Evolutionary conservation across 2,329 filamentous ascomycete species (phyloP).

Genomic region (Microsporum audouinii): DNA sequence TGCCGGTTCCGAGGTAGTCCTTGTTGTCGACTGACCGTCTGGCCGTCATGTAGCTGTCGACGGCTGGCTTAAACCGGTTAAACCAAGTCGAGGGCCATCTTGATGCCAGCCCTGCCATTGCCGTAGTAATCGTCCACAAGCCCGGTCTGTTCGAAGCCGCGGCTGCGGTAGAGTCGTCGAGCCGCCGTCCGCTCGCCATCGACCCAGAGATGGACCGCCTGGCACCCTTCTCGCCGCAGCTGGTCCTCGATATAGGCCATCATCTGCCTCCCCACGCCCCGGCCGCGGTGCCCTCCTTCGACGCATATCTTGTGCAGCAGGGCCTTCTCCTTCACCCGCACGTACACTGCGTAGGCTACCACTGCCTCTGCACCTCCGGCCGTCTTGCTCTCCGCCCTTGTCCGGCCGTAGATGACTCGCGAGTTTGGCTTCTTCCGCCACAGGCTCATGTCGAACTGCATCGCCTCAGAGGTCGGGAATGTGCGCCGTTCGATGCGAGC

Average conservation of each 20-base stretch:
- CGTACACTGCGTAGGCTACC: slow-evolving; percentile 39
- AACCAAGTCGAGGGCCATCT: slow-evolving; percentile 23
- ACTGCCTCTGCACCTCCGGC: slow-evolving; percentile 15
- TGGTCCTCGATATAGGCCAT: slow-evolving; percentile 34
- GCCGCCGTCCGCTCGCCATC: slow-evolving; percentile 38
- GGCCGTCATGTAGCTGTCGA: background rate
- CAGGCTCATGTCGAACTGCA: slow-evolving; percentile 37
- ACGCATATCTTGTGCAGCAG: slow-evolving; percentile 45
- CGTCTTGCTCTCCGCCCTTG: background rate
- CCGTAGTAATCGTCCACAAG: slow-evolving; percentile 41
- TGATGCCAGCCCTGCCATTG: slow-evolving; percentile 37
- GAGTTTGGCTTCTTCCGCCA: slow-evolving; percentile 40
- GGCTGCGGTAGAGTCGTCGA: slow-evolving; percentile 34
- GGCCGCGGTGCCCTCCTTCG: slow-evolving; percentile 34
- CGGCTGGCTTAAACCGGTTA: background rate
- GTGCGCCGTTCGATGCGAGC: slow-evolving; percentile 38
- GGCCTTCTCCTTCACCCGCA: slow-evolving; percentile 34
- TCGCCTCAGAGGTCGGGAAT: slow-evolving; percentile 42
- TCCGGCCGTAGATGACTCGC: slow-evolving; percentile 29
- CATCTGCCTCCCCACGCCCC: slow-evolving; percentile 38
- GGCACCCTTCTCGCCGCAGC: slow-evolving; percentile 38
- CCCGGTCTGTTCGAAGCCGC: slow-evolving; percentile 38
- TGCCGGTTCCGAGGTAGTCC: no score
- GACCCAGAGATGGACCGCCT: slow-evolving; percentile 42
- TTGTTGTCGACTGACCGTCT: background rate